phyloP scores from a whole-genome alignment of 768 basidiomycete genomes.

The Dioszegia hungarica region DNA sequence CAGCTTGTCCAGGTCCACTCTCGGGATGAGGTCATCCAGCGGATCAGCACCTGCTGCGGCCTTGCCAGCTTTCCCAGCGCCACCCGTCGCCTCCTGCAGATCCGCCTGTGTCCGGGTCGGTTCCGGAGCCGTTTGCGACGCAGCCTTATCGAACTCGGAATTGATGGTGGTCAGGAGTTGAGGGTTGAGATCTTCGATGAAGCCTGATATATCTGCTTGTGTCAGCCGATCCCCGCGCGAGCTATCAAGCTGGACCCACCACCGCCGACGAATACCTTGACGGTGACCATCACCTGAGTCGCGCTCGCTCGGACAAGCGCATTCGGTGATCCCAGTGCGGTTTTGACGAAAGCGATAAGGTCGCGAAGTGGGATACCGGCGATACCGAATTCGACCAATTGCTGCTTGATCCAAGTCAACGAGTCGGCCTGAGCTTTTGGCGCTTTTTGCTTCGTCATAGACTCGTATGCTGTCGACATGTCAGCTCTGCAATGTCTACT shows the following conservation, averaged over 20 bases:
- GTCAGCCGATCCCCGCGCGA: conserved; percentile 2
- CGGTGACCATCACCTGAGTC: conserved; percentile 83
- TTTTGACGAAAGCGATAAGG: conserved; percentile 87
- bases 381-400: conserved; percentile 85
- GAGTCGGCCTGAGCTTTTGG: conserved; percentile 94
- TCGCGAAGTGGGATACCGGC: conserved; percentile 73
- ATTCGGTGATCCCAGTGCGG: conserved; percentile 83
- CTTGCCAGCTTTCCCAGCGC: conserved; percentile 52
- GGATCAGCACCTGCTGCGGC: conserved; percentile 59
- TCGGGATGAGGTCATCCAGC: conserved; percentile 88
- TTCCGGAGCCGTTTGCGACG: conserved; percentile 68
- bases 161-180: conserved; percentile 86
- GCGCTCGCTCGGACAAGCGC: conserved; percentile 88
- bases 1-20: conserved; percentile 83
- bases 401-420: conserved; percentile 77
- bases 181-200: conserved; percentile 89
- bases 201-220: conserved; percentile 83
- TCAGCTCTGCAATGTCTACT: not conserved
- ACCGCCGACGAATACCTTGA: conserved; percentile 84
- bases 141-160: conserved; percentile 86
- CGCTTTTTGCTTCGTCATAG: conserved; percentile 89
- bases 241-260: conserved; percentile 54
- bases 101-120: conserved; percentile 75
- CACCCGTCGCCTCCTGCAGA: conserved; percentile 54
- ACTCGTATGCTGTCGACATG: conserved; percentile 69